phyloP scores from a whole-genome alignment of 2,329 filamentous ascomycete species.

The Chaetomium sp. region DNA sequence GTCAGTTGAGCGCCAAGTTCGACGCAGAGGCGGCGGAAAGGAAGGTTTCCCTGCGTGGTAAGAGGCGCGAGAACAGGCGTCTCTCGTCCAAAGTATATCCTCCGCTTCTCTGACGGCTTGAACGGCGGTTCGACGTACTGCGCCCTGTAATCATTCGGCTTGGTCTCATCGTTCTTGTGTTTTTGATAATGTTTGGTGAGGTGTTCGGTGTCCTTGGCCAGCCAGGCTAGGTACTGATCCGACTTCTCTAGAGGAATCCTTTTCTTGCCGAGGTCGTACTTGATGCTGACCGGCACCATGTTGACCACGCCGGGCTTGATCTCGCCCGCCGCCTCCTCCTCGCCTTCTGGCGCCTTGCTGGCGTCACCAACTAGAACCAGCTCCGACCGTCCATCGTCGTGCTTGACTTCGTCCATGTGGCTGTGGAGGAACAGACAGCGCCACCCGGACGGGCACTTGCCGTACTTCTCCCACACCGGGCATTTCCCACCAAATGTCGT shows the following conservation, averaged over 20 bases:
- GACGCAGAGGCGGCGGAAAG: conserved; percentile 87
- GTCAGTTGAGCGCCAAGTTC: conserved; percentile 89
- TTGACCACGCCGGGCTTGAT: conserved; percentile 72
- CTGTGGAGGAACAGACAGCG: conserved; percentile 89
- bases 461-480: conserved; percentile 75
- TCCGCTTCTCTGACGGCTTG: conserved; percentile 88
- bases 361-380: conserved; percentile 64
- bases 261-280: conserved; percentile 74
- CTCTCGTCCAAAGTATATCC: conserved; percentile 89
- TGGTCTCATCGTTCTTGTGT: conserved; percentile 40
- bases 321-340: conserved; percentile 48
- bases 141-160: conserved; percentile 72
- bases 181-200: conserved; percentile 43
- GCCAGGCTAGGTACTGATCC: conserved; percentile 76
- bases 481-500: conserved; percentile 76
- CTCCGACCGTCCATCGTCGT: conserved; percentile 79
- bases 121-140: conserved; percentile 84
- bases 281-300: conserved; percentile 67
- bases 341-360: conserved; percentile 43
- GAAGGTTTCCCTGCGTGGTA: conserved; percentile 94
- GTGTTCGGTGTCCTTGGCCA: conserved; percentile 64
- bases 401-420: conserved; percentile 79
- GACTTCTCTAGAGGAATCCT: conserved; percentile 70
- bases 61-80: conserved; percentile 92
- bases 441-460: conserved; percentile 83